These are phyloP conservation scores for Cymbopogon citratus DNA, from an alignment of 176 grass and related monocot species.

Conservation along the genomic window DNA sequence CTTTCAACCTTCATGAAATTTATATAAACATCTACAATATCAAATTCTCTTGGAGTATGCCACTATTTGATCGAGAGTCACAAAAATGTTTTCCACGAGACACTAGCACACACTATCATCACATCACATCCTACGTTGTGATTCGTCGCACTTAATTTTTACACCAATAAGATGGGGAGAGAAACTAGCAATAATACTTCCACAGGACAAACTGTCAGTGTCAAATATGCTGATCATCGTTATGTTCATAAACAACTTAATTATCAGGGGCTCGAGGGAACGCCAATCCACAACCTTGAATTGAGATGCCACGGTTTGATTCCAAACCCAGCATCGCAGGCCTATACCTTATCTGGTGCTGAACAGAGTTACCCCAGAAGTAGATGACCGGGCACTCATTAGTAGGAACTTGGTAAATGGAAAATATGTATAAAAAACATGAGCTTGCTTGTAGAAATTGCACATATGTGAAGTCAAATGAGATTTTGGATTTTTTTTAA, in stretches of 20 bases:
- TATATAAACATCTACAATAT: neutral
- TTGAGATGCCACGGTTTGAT: neutral
- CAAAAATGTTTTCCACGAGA: neutral
- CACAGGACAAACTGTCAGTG: neutral
- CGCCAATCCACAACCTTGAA: neutral
- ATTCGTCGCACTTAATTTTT: neutral
- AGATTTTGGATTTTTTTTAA: neutral
- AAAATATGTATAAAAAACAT: neutral
- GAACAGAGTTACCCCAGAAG: neutral
- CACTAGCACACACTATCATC: neutral
- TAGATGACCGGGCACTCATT: neutral
- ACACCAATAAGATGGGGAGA: neutral
- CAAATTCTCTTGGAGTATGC: neutral
- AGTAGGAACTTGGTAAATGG: neutral
- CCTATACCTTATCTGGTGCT: slow-evolving; percentile 15
- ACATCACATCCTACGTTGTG: neutral
- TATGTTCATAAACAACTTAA: neutral
- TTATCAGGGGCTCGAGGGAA: neutral
- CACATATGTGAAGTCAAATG: neutral
- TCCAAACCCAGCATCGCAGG: neutral
- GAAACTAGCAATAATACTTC: neutral
- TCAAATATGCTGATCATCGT: neutral
- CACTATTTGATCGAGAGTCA: neutral
- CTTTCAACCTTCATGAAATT: neutral
- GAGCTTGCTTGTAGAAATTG: neutral